Percentiles rank a stretch among this genome's conserved stretches.
Evolutionary conservation across 2,329 filamentous ascomycete species (phyloP).

Genomic region (Ophiostoma sp.): DNA sequence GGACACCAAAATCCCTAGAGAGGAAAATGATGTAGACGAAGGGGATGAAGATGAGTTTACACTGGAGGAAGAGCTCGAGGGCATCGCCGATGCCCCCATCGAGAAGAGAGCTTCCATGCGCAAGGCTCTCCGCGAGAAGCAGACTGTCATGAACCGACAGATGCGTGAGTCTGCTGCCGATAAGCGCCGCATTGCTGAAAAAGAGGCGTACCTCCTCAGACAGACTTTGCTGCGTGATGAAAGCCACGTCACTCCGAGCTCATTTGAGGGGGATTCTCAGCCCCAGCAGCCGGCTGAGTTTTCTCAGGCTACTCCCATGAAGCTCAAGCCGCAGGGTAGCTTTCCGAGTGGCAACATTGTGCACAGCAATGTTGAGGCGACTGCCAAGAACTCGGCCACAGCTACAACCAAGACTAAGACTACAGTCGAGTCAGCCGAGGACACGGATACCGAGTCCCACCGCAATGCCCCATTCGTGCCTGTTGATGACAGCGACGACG

Average conservation of each 20-base stretch:
- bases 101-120: conserved; percentile 22
- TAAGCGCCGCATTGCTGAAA: conserved; percentile 22
- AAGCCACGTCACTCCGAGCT: neutral
- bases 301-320: neutral
- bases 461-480: neutral
- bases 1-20: neutral
- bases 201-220: conserved; percentile 19
- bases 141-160: neutral
- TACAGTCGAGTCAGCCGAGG: neutral
- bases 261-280: neutral
- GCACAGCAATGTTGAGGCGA: neutral
- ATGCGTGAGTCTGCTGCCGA: conserved; percentile 17
- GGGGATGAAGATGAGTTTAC: conserved; percentile 21
- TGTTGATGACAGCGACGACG: conserved; percentile 8
- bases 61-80: conserved; percentile 26
- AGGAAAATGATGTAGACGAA: no score
- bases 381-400: neutral
- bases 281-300: neutral
- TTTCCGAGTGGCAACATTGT: neutral
- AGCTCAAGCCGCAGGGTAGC: neutral
- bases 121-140: conserved; percentile 15
- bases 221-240: neutral
- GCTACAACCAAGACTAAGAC: neutral
- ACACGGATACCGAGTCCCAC: neutral
- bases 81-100: conserved; percentile 24